phyloP scores from a whole-genome alignment of 2,329 filamentous ascomycete species.

The Fusarium hostae region DNA sequence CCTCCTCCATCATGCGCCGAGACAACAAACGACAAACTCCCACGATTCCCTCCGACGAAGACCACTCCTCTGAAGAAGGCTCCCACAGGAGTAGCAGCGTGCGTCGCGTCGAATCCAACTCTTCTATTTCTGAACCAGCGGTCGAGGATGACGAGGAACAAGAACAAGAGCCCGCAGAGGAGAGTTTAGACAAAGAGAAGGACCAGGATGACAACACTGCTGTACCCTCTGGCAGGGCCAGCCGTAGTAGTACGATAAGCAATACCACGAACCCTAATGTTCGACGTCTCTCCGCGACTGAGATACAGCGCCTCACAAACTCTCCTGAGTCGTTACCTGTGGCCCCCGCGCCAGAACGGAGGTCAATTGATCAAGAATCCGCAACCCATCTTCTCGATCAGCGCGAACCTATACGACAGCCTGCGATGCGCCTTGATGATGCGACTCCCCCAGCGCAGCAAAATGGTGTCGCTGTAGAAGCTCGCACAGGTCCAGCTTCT shows the following conservation, averaged over 20 bases:
- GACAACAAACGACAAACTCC: constrained; percentile 23
- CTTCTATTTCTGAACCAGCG: constrained; percentile 47
- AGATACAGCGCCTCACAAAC: constrained; percentile 68
- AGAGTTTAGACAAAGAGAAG: constrained; percentile 14
- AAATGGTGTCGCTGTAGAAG: constrained; percentile 44
- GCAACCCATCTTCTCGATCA: constrained; percentile 44
- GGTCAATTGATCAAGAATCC: constrained; percentile 54
- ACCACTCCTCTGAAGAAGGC: constrained; percentile 47
- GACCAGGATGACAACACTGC: constrained; percentile 13
- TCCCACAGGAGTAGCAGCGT: constrained; percentile 39
- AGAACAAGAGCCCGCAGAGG: neutral
- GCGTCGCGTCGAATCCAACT: constrained; percentile 40
- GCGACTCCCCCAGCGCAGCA: constrained; percentile 28
- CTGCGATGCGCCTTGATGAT: constrained; percentile 45
- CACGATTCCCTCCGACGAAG: constrained; percentile 47
- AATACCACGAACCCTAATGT: constrained; percentile 54
- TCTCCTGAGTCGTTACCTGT: constrained; percentile 69
- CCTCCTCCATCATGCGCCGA: constrained; percentile 27
- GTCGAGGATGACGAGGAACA: constrained; percentile 36
- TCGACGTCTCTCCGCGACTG: constrained; percentile 65
- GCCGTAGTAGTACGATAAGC: constrained; percentile 47
- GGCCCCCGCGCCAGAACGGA: constrained; percentile 53
- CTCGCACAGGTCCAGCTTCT: constrained; percentile 19
- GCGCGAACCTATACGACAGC: constrained; percentile 47
- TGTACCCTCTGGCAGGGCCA: constrained; percentile 36